Percentiles rank a stretch among this genome's conserved stretches.
Evolutionary conservation across 805 yeast species (phyloP).

Genomic region (Metschnikowia henanensis): DNA sequence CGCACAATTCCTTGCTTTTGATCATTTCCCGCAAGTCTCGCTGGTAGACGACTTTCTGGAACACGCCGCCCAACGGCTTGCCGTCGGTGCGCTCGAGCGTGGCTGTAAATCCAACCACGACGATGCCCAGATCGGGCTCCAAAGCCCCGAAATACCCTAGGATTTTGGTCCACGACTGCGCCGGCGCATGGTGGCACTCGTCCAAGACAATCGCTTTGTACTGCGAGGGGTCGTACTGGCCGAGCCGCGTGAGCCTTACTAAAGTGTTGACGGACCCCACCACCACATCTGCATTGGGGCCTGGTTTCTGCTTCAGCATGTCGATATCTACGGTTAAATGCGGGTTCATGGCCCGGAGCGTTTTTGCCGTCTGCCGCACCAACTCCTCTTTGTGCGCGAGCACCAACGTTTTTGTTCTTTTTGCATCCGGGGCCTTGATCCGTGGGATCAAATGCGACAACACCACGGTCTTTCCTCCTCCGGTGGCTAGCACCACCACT

Average conservation of each 20-base stretch:
- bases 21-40: constrained; percentile 67
- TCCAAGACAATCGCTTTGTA: constrained; percentile 78
- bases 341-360: constrained; percentile 51
- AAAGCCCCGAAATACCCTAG: constrained; percentile 58
- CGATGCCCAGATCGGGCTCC: constrained; percentile 40
- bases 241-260: constrained; percentile 44
- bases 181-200: constrained; percentile 92
- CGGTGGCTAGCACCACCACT: constrained; percentile 88
- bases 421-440: constrained; percentile 26
- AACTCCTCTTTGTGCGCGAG: constrained; percentile 83
- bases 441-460: constrained; percentile 57
- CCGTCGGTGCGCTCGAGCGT: constrained; percentile 81
- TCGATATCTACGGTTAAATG: constrained; percentile 58
- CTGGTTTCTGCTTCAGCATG: constrained; percentile 55
- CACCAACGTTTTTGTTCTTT: constrained; percentile 46
- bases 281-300: constrained; percentile 55
- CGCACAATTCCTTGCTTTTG: constrained; percentile 64
- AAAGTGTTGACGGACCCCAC: constrained; percentile 79
- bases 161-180: constrained; percentile 60
- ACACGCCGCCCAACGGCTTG: constrained; percentile 51
- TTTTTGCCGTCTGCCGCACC: constrained; percentile 63
- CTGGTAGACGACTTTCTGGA: constrained; percentile 76
- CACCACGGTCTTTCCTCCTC: constrained; percentile 91
- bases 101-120: constrained; percentile 85
- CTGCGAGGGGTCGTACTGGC: constrained; percentile 53